A percentile compares a stretch with the other conserved stretches of the same genome.
Conservation (phyloP, 371 early-diverging fungal genomes). For the Parasitella parasitica region DNA sequence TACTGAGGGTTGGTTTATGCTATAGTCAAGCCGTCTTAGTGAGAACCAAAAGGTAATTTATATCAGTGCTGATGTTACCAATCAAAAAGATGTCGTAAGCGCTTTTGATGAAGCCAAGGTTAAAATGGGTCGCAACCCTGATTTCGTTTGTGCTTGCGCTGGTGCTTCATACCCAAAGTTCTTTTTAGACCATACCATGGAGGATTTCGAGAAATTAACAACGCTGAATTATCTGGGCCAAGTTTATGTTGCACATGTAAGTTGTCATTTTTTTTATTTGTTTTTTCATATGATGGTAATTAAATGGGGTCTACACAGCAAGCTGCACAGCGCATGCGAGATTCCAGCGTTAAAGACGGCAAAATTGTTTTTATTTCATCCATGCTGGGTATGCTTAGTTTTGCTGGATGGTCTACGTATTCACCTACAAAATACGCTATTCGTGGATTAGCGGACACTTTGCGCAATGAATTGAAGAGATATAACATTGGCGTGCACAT, state of each 20-base stretch:
- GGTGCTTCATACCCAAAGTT: conserved; percentile 73
- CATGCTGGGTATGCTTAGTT: conserved; percentile 70
- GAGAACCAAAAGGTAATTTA: conserved; percentile 50
- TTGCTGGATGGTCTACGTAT: conserved; percentile 85
- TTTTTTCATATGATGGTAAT: background rate
- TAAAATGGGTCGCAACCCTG: conserved; percentile 59
- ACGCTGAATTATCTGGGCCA: conserved; percentile 84
- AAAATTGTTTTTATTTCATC: conserved; percentile 83
- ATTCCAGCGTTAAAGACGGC: conserved; percentile 56
- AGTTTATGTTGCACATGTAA: conserved; percentile 72
- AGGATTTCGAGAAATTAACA: conserved; percentile 64
- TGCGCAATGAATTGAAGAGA: conserved; percentile 73
- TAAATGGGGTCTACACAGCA: conserved; percentile 42
- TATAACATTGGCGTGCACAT: conserved; percentile 75
- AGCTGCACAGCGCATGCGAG: conserved; percentile 67
- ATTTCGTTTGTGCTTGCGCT: conserved; percentile 81
- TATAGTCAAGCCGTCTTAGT: background rate
- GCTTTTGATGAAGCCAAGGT: conserved; percentile 67
- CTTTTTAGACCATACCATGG: conserved; percentile 68
- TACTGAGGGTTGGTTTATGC: background rate
- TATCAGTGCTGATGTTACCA: conserved; percentile 65
- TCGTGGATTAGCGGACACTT: conserved; percentile 72
- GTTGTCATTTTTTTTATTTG: background rate
- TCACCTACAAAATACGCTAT: conserved; percentile 84
- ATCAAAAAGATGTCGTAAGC: conserved; percentile 49